A percentile compares a stretch with the other conserved stretches of the same genome.
Evolutionary conservation across 2,329 filamentous ascomycete species (phyloP).

Genomic region (Colletotrichum somersetense): DNA sequence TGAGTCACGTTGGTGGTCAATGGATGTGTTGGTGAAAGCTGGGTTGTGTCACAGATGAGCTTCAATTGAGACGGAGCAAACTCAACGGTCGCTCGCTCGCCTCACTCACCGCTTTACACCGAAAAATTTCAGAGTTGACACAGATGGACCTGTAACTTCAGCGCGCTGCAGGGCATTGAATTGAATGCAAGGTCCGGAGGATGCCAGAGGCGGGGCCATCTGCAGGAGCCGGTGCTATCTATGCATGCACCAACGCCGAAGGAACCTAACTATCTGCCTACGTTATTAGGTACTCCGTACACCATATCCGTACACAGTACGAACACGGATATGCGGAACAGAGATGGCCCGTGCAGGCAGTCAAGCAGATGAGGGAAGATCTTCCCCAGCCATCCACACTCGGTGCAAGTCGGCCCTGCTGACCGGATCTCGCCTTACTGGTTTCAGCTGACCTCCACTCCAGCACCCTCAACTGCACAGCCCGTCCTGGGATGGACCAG

Average conservation of each 20-base stretch:
- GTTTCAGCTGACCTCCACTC: conserved; percentile 40
- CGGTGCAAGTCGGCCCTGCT: conserved; percentile 31
- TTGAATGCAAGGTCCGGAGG: conserved; percentile 16
- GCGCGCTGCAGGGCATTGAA: conserved; percentile 17
- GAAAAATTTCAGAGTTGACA: conserved; percentile 39
- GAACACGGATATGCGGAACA: neutral
- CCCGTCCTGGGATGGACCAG: conserved; percentile 39
- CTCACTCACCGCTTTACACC: conserved; percentile 40
- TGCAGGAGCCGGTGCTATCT: conserved; percentile 30
- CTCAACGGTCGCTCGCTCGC: conserved; percentile 15
- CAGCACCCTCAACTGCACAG: conserved; percentile 24
- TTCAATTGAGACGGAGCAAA: conserved; percentile 34
- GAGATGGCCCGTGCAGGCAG: conserved; percentile 36
- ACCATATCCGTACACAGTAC: too few species aligned
- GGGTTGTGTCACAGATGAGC: conserved; percentile 38
- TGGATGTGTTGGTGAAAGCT: neutral
- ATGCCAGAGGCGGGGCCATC: conserved; percentile 8
- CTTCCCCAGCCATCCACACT: conserved; percentile 40
- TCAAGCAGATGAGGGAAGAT: conserved; percentile 26
- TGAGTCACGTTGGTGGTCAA: conserved; percentile 26
- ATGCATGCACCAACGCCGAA: neutral
- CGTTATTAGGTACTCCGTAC: too few species aligned
- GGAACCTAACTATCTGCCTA: neutral
- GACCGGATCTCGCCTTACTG: conserved; percentile 41
- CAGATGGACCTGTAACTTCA: conserved; percentile 10